Evolutionary conservation across 176 grass and related monocot species (phyloP).

Genomic region (Cocos nucifera): DNA sequence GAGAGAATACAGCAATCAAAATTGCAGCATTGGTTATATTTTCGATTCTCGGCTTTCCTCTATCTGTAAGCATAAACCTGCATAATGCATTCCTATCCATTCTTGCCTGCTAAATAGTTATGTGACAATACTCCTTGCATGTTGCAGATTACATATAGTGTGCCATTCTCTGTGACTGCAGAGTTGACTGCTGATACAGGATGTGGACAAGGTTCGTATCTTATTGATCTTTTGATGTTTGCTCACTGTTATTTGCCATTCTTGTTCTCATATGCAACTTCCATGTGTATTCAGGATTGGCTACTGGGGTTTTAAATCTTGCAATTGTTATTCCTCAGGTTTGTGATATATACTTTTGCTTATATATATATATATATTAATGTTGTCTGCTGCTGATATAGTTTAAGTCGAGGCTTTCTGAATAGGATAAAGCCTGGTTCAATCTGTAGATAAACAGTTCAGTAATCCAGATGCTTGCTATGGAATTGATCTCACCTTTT

Average conservation of each 20-base stretch:
- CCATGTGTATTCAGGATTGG: constrained; percentile 49
- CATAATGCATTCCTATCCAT: constrained; percentile 1
- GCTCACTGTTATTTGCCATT: neutral
- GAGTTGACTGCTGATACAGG: constrained; percentile 79
- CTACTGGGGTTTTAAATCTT: constrained; percentile 92
- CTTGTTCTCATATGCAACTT: neutral
- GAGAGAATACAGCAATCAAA: constrained; percentile 59
- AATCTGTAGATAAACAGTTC: too few relatives aligned
- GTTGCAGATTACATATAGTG: constrained; percentile 82
- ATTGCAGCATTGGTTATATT: constrained; percentile 63
- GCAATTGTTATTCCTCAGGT: constrained; percentile 94
- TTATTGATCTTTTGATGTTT: neutral
- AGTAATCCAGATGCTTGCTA: too few relatives aligned
- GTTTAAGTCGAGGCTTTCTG: too few relatives aligned
- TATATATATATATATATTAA: neutral
- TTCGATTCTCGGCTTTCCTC: constrained; percentile 86
- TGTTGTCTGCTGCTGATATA: neutral
- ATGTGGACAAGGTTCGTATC: constrained; percentile 82
- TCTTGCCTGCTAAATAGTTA: neutral
- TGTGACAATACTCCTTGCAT: neutral
- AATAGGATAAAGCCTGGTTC: too few relatives aligned
- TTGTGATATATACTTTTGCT: neutral
- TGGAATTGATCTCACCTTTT: too few relatives aligned
- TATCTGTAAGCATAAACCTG: constrained; percentile 45
- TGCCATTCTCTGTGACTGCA: constrained; percentile 88